Evolutionary conservation across 192 early-diverging fungal species (phyloP).

Genomic region (Phycomyces blakesleeanus): DNA sequence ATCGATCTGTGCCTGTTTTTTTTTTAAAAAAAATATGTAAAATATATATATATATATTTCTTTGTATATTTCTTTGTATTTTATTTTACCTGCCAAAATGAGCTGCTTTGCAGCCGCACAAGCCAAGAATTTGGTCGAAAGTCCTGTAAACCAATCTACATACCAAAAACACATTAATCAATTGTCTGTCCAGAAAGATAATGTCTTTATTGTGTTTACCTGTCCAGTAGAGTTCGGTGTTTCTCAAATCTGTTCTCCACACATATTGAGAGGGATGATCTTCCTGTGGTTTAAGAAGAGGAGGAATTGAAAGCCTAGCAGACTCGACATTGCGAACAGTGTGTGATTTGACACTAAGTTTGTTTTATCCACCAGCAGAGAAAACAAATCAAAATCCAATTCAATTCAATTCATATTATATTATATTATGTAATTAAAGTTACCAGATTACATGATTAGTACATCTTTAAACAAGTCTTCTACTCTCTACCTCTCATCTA

Average conservation of each 20-base stretch:
- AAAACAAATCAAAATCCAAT: neutral
- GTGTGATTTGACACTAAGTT: conserved; percentile 50
- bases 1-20: conserved; percentile 67
- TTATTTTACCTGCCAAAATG: conserved; percentile 66
- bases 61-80: conserved; percentile 1
- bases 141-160: conserved; percentile 59
- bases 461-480: no score
- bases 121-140: conserved; percentile 68
- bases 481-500: neutral
- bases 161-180: conserved; percentile 4
- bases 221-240: conserved; percentile 66
- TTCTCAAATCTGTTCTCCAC: conserved; percentile 63
- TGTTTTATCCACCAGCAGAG: neutral
- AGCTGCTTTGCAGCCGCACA: conserved; percentile 60
- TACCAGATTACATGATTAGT: no score
- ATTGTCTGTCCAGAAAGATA: neutral
- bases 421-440: no score
- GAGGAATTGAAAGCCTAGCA: conserved; percentile 68
- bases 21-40: neutral
- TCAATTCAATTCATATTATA: no score
- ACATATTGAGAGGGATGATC: conserved; percentile 18
- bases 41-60: neutral
- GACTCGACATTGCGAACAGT: conserved; percentile 64
- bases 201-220: conserved; percentile 27
- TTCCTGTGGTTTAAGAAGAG: conserved; percentile 40